These are phyloP conservation scores for Blepharisma japonicum DNA, from an alignment of 73 alveolate genomes.

Conservation along the genomic window DNA sequence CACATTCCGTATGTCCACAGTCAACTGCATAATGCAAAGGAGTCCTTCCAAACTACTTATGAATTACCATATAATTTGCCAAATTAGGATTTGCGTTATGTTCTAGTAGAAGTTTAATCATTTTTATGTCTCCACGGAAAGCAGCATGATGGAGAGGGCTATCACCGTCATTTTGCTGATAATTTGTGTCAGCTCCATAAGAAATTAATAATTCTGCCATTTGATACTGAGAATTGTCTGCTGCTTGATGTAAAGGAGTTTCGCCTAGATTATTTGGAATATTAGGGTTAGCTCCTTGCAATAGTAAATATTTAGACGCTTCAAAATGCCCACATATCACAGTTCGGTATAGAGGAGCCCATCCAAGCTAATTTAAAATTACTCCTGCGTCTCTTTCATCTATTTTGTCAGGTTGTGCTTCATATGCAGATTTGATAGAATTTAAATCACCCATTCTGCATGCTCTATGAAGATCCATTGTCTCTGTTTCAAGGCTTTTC, in stretches of 20 bases:
- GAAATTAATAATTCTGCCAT: not conserved
- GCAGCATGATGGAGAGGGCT: constrained; percentile 40
- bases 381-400: constrained; percentile 28
- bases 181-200: too few relatives aligned
- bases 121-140: constrained; percentile 22
- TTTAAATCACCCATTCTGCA: constrained; percentile 28
- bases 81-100: constrained; percentile 23
- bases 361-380: constrained; percentile 10
- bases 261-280: constrained; percentile 20
- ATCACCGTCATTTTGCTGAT: constrained; percentile 19
- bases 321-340: constrained; percentile 21
- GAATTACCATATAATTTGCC: not conserved
- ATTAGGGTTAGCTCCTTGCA: constrained; percentile 19
- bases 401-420: not conserved
- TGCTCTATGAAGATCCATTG: constrained; percentile 25
- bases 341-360: constrained; percentile 23
- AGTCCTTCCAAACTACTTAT: constrained; percentile 26
- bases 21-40: constrained; percentile 39
- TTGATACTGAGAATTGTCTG: not conserved
- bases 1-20: constrained; percentile 28
- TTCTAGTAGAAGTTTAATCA: constrained; percentile 24
- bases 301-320: not conserved
- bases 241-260: constrained; percentile 20
- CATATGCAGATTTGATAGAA: not conserved
- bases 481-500: not conserved